phyloP scores from a whole-genome alignment of 2,329 filamentous ascomycete genomes.

The Hypoxylon sp. region DNA sequence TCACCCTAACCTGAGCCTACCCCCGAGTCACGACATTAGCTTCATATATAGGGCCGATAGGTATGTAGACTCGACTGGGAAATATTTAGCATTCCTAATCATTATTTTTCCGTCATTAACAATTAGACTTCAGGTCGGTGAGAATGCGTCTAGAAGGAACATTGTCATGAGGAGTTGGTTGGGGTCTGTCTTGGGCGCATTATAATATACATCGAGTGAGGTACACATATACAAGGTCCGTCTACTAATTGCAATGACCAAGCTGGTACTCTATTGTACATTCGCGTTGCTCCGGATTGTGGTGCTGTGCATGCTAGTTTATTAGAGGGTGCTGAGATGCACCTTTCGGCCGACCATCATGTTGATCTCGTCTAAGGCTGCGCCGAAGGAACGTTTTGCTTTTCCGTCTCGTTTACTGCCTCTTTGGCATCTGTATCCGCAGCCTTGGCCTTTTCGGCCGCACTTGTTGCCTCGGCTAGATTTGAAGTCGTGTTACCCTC shows the following conservation, averaged over 20 bases:
- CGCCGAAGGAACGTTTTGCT: conserved; percentile 26
- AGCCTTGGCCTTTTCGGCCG: conserved; percentile 17
- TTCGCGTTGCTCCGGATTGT: background rate
- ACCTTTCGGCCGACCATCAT: background rate
- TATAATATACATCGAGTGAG: conserved; percentile 28
- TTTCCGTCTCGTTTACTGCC: conserved; percentile 25
- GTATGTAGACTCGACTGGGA: background rate
- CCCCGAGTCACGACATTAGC: background rate
- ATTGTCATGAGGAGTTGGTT: conserved; percentile 19
- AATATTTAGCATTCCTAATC: background rate
- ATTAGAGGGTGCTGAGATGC: background rate
- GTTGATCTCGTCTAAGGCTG: conserved; percentile 18
- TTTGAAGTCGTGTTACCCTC: conserved; percentile 11
- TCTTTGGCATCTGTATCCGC: conserved; percentile 28
- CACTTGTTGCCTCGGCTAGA: conserved; percentile 8
- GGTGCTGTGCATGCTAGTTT: background rate
- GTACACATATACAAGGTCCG: conserved; percentile 20
- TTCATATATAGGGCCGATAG: conserved; percentile 1
- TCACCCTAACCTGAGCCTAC: background rate
- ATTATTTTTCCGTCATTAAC: background rate
- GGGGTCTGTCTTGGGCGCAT: conserved; percentile 30
- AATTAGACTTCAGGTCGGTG: background rate
- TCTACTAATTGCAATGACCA: conserved; percentile 9
- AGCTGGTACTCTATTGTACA: conserved; percentile 22
- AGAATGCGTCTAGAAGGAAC: too few species aligned